Evolutionary conservation across 2,329 filamentous ascomycete species (phyloP).

Genomic region (Pseudocercospora crystallina): DNA sequence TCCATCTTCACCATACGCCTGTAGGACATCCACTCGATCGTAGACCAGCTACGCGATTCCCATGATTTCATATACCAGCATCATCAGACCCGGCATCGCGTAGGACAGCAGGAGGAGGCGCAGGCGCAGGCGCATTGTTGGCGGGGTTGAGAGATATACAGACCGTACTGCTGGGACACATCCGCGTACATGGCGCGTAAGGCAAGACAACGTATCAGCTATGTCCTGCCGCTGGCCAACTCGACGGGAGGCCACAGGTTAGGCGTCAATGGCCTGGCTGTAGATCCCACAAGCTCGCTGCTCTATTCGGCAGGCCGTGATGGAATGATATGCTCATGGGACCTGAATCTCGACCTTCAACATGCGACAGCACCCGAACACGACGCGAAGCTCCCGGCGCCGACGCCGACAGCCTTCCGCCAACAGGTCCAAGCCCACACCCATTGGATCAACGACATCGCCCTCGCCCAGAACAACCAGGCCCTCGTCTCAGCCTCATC

Average conservation of each 20-base stretch:
- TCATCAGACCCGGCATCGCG: too few species aligned
- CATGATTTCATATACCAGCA: too few species aligned
- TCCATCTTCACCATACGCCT: too few species aligned
- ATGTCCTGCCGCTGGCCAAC: constrained; percentile 69
- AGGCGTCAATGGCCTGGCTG: constrained; percentile 89
- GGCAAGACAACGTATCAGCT: constrained; percentile 55
- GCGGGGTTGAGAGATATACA: too few species aligned
- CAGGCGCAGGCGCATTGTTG: too few species aligned
- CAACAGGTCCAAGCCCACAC: constrained; percentile 78
- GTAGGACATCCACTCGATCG: too few species aligned
- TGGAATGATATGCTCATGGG: constrained; percentile 94
- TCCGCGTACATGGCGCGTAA: constrained; percentile 48
- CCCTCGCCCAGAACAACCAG: constrained; percentile 72
- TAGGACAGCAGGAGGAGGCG: too few species aligned
- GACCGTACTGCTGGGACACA: too few species aligned
- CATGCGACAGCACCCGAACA: constrained; percentile 35
- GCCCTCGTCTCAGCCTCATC: constrained; percentile 87
- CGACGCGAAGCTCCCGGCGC: constrained; percentile 34
- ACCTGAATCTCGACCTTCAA: constrained; percentile 71
- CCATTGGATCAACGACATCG: constrained; percentile 94
- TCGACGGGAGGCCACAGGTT: constrained; percentile 75
- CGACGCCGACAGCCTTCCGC: constrained; percentile 54
- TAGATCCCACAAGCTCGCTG: constrained; percentile 79
- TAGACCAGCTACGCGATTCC: too few species aligned
- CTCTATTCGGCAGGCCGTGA: constrained; percentile 85